Conservation (phyloP, 345 rosid species). For the Sonneratia caseolaris region DNA sequence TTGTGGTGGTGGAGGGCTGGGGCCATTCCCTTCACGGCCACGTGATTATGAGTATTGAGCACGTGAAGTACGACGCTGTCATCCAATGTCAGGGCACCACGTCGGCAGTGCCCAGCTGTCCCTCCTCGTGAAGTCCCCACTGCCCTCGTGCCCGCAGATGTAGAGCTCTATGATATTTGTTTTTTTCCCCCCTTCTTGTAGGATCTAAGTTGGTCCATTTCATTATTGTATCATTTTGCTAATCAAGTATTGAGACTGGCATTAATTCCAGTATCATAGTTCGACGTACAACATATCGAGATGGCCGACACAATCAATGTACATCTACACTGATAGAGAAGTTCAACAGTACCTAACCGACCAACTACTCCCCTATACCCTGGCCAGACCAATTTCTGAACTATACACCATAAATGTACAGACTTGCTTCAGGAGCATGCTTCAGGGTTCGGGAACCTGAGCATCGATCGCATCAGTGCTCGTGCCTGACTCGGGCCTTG, state of each 20-base stretch:
- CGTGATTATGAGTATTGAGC: conserved; percentile 14
- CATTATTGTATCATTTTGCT: background rate
- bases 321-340: background rate
- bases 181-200: background rate
- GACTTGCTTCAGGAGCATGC: conserved; percentile 8
- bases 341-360: background rate
- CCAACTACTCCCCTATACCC: background rate
- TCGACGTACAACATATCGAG: background rate
- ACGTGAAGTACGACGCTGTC: conserved; percentile 9
- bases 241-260: background rate
- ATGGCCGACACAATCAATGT: background rate
- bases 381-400: background rate
- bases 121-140: background rate
- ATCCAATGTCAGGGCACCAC: conserved; percentile 13
- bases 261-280: background rate
- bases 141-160: background rate
- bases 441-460: background rate
- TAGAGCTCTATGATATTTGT: background rate
- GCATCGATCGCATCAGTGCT: conserved; percentile 32
- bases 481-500: conserved; percentile 64
- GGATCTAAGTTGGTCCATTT: background rate
- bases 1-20: background rate
- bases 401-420: conserved; percentile 44
- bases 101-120: background rate
- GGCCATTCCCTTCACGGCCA: conserved; percentile 1